Evolutionary conservation across 148 eudicot species (phyloP).

Genomic region (Camellia lanceoleosa): DNA sequence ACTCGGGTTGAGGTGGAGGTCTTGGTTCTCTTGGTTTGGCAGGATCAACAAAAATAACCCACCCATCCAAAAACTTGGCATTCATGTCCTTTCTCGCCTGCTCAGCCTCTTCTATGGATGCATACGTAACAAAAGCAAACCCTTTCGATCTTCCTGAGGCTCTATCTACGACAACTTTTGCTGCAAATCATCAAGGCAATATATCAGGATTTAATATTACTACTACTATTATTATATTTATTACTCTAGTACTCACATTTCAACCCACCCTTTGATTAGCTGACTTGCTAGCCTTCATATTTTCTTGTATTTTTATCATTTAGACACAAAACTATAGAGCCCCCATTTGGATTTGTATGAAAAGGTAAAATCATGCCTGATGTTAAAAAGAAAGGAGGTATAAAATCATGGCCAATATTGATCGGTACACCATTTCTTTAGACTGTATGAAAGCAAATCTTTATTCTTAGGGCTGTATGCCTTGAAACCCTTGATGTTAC

Average conservation of each 20-base stretch:
- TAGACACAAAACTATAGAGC: neutral
- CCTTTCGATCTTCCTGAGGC: conserved; percentile 81
- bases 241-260: neutral
- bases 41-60: conserved; percentile 98
- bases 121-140: conserved; percentile 83
- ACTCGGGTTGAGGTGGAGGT: conserved; percentile 47
- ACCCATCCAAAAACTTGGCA: conserved; percentile 85
- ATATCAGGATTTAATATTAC: neutral
- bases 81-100: conserved; percentile 81
- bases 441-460: too few species aligned
- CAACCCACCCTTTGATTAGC: neutral
- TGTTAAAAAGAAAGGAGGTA: neutral
- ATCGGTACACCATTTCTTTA: too few species aligned
- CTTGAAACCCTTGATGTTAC: neutral
- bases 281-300: neutral
- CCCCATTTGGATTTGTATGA: neutral
- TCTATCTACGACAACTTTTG: conserved; percentile 67
- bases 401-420: too few species aligned
- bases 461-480: too few species aligned
- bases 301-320: neutral
- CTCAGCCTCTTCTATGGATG: conserved; percentile 81
- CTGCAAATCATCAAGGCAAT: conserved; percentile 37
- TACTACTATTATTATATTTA: neutral
- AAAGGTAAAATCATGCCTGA: neutral
- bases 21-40: conserved; percentile 73